Evolutionary conservation across 768 basidiomycete species (phyloP).

Genomic region (Tulasnella sp.): DNA sequence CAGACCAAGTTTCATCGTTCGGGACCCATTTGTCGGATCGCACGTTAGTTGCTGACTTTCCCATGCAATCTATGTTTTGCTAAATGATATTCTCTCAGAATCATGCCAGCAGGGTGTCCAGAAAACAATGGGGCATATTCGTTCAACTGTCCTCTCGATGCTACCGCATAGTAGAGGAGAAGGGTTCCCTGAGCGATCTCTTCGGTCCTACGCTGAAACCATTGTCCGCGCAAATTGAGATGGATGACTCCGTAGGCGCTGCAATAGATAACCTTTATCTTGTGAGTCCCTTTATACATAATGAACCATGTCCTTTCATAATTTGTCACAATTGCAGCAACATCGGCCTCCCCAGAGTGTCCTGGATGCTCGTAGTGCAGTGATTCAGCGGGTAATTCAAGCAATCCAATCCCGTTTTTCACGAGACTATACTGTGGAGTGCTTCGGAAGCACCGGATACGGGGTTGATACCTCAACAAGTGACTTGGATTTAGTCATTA

Average conservation of each 20-base stretch:
- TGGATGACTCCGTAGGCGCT: too few species aligned
- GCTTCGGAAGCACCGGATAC: slow-evolving; percentile 42
- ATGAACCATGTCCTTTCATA: too few species aligned
- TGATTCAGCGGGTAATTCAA: not conserved
- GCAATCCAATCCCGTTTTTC: not conserved
- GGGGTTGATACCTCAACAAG: slow-evolving; percentile 31
- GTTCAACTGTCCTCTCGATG: not conserved
- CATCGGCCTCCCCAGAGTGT: not conserved
- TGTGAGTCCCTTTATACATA: too few species aligned
- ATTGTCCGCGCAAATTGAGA: too few species aligned
- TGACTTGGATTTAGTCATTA: slow-evolving; percentile 41
- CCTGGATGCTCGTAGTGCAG: not conserved
- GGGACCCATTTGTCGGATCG: slow-evolving; percentile 21
- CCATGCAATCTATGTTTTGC: not conserved
- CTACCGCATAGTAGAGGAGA: not conserved
- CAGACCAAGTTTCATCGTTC: slow-evolving; percentile 17
- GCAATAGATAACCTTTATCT: too few species aligned
- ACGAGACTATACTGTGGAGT: slow-evolving; percentile 21
- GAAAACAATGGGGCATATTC: not conserved
- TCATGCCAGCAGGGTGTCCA: slow-evolving; percentile 6
- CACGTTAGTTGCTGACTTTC: slow-evolving; percentile 15
- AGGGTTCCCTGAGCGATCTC: slow-evolving; percentile 3
- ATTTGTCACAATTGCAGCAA: not conserved
- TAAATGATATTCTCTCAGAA: slow-evolving; percentile 1
- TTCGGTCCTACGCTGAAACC: too few species aligned